Base-by-base conservation (phyloP, 257 asterid species). In the Penstemon davidsonii region DNA sequence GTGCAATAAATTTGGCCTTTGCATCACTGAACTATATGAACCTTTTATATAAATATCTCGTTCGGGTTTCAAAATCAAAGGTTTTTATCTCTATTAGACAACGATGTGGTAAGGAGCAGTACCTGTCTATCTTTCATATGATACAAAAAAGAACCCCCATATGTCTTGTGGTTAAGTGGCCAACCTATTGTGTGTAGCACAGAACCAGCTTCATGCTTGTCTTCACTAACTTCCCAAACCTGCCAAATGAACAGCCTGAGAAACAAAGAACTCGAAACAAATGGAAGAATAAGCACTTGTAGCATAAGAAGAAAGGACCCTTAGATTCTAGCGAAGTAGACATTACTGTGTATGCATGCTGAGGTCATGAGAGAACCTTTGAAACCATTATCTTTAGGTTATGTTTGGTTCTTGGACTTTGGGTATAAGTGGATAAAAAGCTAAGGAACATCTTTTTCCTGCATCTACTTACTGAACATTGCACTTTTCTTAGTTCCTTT, bases 81-180 rank as follows among this genome's bases (percentile, higher is more conserved):
- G 11, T 9, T 62, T 43, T 55, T 12, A 44, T 66, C 25, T 66
- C n/a, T 44, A 41, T 46, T 40, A 33, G 47, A 40, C 71, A 62
- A n/a, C 33, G 40, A 67, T 39, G 38, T 39, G 54, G 66, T 43
- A 61, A 66, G 43, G n/a, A 72, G 57, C 49, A 38, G 54, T 71
- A 91, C 97, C 89, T 90, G 96, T 76, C 88, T 93, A 75, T 93
- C 89, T 41, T 88, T 79, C 97, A 90, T 87, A 82, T 93, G 99
- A 78, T 93, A 93, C 86, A 93, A 55, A 77, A 90, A 93, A 71
- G 97, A 93, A 52, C 99, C 99, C 54, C 99, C 99, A 78, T 93
- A 88, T 36, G 91, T 90, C 84, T 82, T 88, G 67, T 76, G 80
- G 75, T 93, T 95, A 75, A 93, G 79, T 42, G 99, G 99, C 99